phyloP scores from a whole-genome alignment of 176 grass and related monocot genomes.

The Cenchrus purpureus region DNA sequence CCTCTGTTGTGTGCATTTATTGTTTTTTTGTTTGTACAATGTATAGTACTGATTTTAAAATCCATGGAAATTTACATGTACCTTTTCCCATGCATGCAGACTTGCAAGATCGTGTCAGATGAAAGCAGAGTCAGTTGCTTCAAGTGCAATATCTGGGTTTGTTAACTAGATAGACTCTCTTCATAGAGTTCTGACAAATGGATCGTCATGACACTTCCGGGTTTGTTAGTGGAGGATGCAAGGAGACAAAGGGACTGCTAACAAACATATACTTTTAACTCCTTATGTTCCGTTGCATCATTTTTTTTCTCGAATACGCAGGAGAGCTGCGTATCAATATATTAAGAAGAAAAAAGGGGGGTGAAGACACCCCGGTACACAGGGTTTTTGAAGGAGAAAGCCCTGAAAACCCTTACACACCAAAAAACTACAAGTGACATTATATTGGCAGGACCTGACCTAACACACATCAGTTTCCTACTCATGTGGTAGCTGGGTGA shows the following conservation, averaged over 20 bases:
- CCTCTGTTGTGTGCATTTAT: not conserved
- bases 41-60: not conserved
- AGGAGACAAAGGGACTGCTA: conserved; percentile 22
- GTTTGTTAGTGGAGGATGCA: conserved; percentile 90
- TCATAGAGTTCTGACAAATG: conserved; percentile 43
- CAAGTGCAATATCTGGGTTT: not conserved
- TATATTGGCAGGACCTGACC: too few species aligned
- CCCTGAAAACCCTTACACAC: too few species aligned
- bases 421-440: too few species aligned
- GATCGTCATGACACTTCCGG: conserved; percentile 73
- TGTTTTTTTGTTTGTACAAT: not conserved
- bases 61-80: conserved; percentile 21
- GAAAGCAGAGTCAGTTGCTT: conserved; percentile 18
- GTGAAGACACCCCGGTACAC: too few species aligned
- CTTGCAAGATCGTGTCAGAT: not conserved
- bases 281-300: conserved; percentile 18
- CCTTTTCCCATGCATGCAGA: conserved; percentile 37
- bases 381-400: too few species aligned
- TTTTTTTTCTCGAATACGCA: not conserved
- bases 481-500: too few species aligned
- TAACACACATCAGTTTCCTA: too few species aligned
- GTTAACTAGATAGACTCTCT: conserved; percentile 15
- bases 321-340: not conserved
- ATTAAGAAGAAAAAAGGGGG: too few species aligned
- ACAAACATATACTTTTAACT: conserved; percentile 39